Percentiles rank a stretch among this genome's conserved stretches.
These are phyloP conservation scores for Boletales sp. DNA, from an alignment of 768 basidiomycete genomes.

Conservation along the genomic window DNA sequence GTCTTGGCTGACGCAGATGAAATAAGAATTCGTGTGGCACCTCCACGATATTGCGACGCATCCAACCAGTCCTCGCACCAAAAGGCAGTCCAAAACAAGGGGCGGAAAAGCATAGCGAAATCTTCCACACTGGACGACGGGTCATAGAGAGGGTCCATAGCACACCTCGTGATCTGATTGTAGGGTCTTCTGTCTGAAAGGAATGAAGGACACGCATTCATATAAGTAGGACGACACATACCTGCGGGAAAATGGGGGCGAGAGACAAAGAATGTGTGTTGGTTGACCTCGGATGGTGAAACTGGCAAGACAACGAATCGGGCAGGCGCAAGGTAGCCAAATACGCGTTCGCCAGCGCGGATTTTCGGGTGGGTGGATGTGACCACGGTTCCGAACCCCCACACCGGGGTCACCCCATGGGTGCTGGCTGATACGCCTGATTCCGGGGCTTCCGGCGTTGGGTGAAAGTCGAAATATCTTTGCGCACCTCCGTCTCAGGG, in stretches of 20 bases:
- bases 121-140: conserved; percentile 49
- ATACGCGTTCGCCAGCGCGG: conserved; percentile 53
- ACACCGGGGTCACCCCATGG: conserved; percentile 66
- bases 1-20: conserved; percentile 74
- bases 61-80: conserved; percentile 74
- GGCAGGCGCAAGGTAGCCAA: conserved; percentile 57
- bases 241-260: conserved; percentile 62
- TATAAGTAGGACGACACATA: conserved; percentile 12
- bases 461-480: conserved; percentile 70
- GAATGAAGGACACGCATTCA: neutral
- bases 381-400: conserved; percentile 65
- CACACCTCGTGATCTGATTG: conserved; percentile 63
- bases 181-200: conserved; percentile 62
- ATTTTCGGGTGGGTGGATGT: conserved; percentile 49
- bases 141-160: conserved; percentile 51
- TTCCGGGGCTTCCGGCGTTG: conserved; percentile 37
- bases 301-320: conserved; percentile 56
- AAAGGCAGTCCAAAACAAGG: conserved; percentile 72
- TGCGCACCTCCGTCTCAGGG: neutral
- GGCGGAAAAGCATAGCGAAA: conserved; percentile 67
- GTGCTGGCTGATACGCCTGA: conserved; percentile 40
- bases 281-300: conserved; percentile 47
- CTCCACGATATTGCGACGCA: conserved; percentile 46
- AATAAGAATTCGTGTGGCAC: conserved; percentile 47
- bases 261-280: conserved; percentile 52